Evolutionary conservation across 345 rosid genomes (phyloP).

Genomic region (Theobroma cacao): DNA sequence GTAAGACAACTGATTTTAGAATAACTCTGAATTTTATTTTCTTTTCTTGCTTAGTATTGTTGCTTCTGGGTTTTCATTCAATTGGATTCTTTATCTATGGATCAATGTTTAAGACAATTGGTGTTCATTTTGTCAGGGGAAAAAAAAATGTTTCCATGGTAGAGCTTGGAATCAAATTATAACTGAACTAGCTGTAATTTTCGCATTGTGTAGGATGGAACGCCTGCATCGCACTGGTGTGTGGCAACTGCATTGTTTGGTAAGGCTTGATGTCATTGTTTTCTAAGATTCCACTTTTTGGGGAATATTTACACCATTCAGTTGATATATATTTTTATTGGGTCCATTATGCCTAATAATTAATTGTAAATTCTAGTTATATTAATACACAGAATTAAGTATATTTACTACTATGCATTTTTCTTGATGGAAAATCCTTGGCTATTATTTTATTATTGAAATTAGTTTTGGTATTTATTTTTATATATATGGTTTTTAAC

Average conservation of each 20-base stretch:
- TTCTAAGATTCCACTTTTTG: neutral
- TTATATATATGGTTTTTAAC: too few relatives aligned
- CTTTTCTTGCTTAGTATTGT: neutral
- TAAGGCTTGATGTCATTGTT: slow-evolving; percentile 32
- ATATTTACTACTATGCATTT: neutral
- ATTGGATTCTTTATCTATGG: neutral
- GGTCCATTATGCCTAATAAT: neutral
- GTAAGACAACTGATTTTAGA: neutral
- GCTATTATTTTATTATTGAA: neutral
- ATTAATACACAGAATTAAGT: neutral
- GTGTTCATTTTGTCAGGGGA: neutral
- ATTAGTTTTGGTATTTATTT: neutral
- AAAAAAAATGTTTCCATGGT: neutral
- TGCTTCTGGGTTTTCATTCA: neutral
- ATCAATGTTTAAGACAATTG: neutral
- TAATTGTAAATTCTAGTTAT: neutral
- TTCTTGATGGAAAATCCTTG: neutral
- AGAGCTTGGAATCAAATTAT: neutral
- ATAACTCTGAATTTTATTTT: neutral
- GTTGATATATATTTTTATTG: neutral
- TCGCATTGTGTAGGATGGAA: slow-evolving; percentile 66
- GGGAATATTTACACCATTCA: neutral
- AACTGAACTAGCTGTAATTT: neutral
- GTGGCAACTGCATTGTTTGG: slow-evolving; percentile 98
- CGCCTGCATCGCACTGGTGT: slow-evolving; percentile 95